Evolutionary conservation across 176 grass and related monocot species (phyloP).

Genomic region (Phoenix roebelenii): DNA sequence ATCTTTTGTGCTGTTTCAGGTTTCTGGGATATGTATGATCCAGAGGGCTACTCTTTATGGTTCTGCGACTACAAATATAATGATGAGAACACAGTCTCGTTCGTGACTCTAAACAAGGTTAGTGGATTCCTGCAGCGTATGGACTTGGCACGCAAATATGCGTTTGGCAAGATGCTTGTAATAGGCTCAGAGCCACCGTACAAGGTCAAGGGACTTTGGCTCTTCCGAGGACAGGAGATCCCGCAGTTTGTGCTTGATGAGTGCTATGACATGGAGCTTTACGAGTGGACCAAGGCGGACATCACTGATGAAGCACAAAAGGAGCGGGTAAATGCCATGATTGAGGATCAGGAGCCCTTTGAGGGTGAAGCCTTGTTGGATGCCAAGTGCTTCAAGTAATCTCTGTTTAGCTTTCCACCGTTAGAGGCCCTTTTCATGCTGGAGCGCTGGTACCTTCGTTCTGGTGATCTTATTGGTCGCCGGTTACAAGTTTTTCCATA

Average conservation of each 20-base stretch:
- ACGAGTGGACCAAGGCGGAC: slow-evolving; percentile 79
- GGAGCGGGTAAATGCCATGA: slow-evolving; percentile 70
- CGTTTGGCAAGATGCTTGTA: slow-evolving; percentile 86
- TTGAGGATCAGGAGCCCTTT: slow-evolving; percentile 80
- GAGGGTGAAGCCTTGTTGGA: slow-evolving; percentile 60
- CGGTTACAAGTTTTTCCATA: too few relatives aligned
- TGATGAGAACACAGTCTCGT: slow-evolving; percentile 79
- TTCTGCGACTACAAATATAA: slow-evolving; percentile 99
- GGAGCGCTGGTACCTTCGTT: too few relatives aligned
- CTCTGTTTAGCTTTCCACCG: too few relatives aligned
- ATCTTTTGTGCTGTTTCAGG: slow-evolving; percentile 32
- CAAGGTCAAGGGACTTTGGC: slow-evolving; percentile 81
- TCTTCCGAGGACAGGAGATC: slow-evolving; percentile 62
- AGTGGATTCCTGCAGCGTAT: slow-evolving; percentile 90
- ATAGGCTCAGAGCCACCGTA: slow-evolving; percentile 52
- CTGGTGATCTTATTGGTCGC: too few relatives aligned
- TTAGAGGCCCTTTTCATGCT: too few relatives aligned
- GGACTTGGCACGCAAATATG: slow-evolving; percentile 82
- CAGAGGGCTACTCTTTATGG: slow-evolving; percentile 95
- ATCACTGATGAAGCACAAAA: slow-evolving; percentile 60
- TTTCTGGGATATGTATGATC: slow-evolving; percentile 98
- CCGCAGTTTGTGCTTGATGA: slow-evolving; percentile 74
- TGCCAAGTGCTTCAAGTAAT: slow-evolving; percentile 87
- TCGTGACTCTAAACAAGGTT: slow-evolving; percentile 91
- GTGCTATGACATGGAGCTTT: slow-evolving; percentile 80